Base-by-base conservation (phyloP, 2,329 filamentous ascomycete genomes). In the Thyridium curvatum region DNA sequence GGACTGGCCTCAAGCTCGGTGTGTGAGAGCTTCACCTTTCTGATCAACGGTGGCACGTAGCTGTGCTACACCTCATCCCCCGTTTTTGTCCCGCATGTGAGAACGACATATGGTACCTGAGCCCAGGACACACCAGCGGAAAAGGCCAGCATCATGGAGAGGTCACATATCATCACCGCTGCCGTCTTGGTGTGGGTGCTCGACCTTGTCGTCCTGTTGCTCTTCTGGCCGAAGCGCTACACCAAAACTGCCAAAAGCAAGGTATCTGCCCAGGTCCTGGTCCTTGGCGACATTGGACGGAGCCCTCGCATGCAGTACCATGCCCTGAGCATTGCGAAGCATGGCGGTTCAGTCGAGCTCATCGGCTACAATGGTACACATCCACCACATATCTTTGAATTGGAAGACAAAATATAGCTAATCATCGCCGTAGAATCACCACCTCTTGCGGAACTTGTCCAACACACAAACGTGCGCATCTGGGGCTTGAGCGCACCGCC, bases 291-390 rank as follows among this genome's bases (percentile, higher is more conserved):
- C 56, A 90, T 98, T 58, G 93, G 93, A 30, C 80, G 90, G 34
- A 97, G 91, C 58, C 93, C 93, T 36, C 87, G 93, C 41, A 98
- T 98, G 91, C 90, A 97, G 57, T 97, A 98, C 53, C 93, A 98
- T 73, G 91, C 91, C 15, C 69, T 95, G 50, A 97, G 91, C 58
- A 81, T 97, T 53, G 87, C 88, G 31, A 85, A 82, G 52, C 81
- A 89, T 54, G 87, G 87, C 17, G 84, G 81, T 7, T 72, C 74
- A 28, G 91, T 96, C 15, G 82, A 91, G 56, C 67, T 98, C 12
- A 82, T 98, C 50, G 93, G 91, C 34, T 97, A 96, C 58, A 72
- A 83, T 57, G 87, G 88, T 90, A 59, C 45, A 56, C 10, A 12
- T 34, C 6, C 32, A 17, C 15, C n/a, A 7, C 14, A 18, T 34